phyloP scores from a whole-genome alignment of 2,329 filamentous ascomycete genomes.

The Exophiala sp. region DNA sequence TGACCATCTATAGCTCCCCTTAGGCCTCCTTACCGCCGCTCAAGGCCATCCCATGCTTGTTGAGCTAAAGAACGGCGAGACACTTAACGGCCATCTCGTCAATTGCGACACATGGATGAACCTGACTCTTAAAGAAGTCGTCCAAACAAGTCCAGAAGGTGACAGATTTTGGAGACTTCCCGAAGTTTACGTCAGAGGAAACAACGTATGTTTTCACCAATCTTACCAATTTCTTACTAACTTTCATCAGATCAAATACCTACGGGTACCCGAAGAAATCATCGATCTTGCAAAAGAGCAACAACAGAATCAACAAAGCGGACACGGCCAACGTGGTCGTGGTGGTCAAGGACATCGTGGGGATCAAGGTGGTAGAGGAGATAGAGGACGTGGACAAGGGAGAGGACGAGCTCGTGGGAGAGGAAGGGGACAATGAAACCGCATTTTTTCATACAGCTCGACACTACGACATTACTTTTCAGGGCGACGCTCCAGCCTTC shows the following conservation, averaged over 20 bases:
- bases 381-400: constrained; percentile 36
- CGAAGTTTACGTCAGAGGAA: constrained; percentile 94
- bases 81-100: constrained; percentile 91
- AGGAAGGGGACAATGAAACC: constrained; percentile 33
- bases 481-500: not conserved
- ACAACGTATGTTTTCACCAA: constrained; percentile 66
- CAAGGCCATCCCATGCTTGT: constrained; percentile 98
- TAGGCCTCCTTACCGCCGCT: constrained; percentile 86
- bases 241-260: constrained; percentile 81
- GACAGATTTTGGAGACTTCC: constrained; percentile 89
- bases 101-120: constrained; percentile 99
- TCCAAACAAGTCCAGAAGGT: constrained; percentile 91
- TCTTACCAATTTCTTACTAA: not conserved
- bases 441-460: too few species aligned
- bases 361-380: constrained; percentile 35
- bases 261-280: constrained; percentile 93
- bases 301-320: constrained; percentile 42
- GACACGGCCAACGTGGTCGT: constrained; percentile 38
- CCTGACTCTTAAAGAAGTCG: constrained; percentile 91
- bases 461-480: not conserved
- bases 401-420: constrained; percentile 44
- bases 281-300: constrained; percentile 93
- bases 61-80: constrained; percentile 96
- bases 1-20: constrained; percentile 50
- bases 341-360: constrained; percentile 37